Evolutionary conservation across 805 yeast species (phyloP).

Genomic region (Ogataea populi-albae): DNA sequence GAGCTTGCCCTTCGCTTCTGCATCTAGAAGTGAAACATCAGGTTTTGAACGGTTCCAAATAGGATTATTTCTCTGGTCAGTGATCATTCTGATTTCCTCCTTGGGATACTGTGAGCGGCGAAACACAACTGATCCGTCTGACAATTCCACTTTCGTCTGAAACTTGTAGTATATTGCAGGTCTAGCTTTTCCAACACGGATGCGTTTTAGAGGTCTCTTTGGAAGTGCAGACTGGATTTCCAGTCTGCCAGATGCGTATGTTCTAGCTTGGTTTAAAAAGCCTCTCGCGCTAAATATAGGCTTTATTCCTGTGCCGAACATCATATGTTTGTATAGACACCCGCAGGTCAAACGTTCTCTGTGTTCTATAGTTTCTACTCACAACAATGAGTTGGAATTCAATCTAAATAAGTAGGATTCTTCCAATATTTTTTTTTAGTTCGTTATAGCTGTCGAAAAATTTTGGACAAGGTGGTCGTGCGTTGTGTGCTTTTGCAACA

Average conservation of each 20-base stretch:
- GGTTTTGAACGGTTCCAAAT: constrained; percentile 88
- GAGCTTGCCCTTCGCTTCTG: constrained; percentile 81
- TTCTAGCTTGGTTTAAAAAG: no score
- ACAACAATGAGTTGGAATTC: no score
- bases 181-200: constrained; percentile 78
- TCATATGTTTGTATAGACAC: no score
- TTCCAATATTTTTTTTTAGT: no score
- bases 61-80: constrained; percentile 83
- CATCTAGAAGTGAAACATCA: constrained; percentile 69
- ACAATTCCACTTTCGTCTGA: constrained; percentile 81
- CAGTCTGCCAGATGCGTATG: constrained; percentile 31
- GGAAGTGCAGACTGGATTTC: constrained; percentile 31
- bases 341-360: no score
- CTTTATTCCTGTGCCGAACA: no score
- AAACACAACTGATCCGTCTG: constrained; percentile 87
- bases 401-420: no score
- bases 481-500: no score
- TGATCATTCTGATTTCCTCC: constrained; percentile 77
- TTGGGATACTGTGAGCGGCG: constrained; percentile 88
- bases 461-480: no score
- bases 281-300: no score
- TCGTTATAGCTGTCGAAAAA: no score
- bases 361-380: no score
- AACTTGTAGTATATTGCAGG: constrained; percentile 93
- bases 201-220: constrained; percentile 63